phyloP scores from a whole-genome alignment of 768 basidiomycete genomes.

The Lentinula aciculospora region DNA sequence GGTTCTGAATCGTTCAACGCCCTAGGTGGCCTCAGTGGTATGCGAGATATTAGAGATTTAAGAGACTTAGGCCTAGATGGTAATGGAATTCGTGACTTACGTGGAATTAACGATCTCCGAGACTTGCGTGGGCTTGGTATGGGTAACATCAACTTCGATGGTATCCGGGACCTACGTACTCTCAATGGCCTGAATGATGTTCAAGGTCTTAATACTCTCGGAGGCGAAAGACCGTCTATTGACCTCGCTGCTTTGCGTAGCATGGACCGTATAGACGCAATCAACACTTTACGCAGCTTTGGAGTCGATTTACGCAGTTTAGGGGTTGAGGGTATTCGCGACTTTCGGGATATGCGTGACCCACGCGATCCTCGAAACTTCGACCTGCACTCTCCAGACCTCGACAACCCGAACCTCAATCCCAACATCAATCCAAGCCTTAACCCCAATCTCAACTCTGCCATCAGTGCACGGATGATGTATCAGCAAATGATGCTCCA shows the following conservation, averaged over 20 bases:
- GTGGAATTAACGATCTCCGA: background rate
- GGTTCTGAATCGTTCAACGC: background rate
- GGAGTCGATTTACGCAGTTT: background rate
- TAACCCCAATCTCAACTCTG: background rate
- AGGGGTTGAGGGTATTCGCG: background rate
- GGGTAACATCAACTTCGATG: background rate
- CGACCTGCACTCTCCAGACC: background rate
- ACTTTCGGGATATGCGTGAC: background rate
- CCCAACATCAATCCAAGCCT: background rate
- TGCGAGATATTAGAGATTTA: background rate
- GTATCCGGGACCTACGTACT: background rate
- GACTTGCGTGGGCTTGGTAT: background rate
- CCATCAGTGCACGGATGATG: background rate
- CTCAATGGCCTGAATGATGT: background rate
- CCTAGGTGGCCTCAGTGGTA: background rate
- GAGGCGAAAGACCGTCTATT: background rate
- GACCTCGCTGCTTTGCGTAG: background rate
- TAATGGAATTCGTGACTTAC: background rate
- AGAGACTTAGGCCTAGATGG: background rate
- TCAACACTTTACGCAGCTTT: background rate
- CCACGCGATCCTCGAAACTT: background rate
- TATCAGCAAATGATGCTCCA: conserved; percentile 7
- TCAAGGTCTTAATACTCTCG: background rate
- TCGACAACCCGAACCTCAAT: background rate
- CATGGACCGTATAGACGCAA: background rate